A percentile compares a stretch with the other conserved stretches of the same genome.
Conservation (phyloP, 768 basidiomycete species). For the Calocybe gangraenosa region DNA sequence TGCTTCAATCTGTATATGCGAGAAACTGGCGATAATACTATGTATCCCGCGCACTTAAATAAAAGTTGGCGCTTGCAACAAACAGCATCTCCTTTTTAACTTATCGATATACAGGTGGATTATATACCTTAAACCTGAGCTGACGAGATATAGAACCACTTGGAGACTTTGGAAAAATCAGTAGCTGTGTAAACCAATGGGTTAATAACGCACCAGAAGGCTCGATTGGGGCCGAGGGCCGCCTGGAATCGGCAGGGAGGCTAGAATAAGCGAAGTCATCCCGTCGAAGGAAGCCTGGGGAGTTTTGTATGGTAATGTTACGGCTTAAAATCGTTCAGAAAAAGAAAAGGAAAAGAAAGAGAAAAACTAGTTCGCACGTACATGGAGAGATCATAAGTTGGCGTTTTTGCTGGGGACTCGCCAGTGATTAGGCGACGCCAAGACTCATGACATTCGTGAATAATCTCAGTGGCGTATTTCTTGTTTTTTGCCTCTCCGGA, state of each 20-base stretch:
- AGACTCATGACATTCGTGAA: conserved; percentile 97
- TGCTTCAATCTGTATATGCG: too few species aligned
- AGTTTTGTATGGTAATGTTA: conserved; percentile 75
- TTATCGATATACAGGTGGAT: too few species aligned
- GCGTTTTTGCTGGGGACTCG: conserved; percentile 69
- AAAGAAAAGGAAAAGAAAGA: not conserved
- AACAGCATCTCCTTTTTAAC: too few species aligned
- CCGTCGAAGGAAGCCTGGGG: conserved; percentile 62
- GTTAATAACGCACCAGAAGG: conserved; percentile 64
- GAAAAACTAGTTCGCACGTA: too few species aligned
- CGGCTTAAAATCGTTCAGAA: conserved; percentile 41
- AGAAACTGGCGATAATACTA: too few species aligned
- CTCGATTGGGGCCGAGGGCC: conserved; percentile 85
- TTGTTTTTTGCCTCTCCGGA: conserved; percentile 99
- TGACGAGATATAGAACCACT: conserved; percentile 94
- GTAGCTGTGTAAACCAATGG: conserved; percentile 2
- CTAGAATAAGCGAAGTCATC: conserved; percentile 59
- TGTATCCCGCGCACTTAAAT: too few species aligned
- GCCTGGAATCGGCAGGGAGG: conserved; percentile 76
- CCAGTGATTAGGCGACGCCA: conserved; percentile 92
- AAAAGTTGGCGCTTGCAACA: too few species aligned
- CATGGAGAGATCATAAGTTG: conserved; percentile 80
- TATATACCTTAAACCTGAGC: conserved; percentile 59
- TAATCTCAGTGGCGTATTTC: conserved; percentile 98
- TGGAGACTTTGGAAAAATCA: conserved; percentile 53